Percentiles rank a stretch among this genome's conserved stretches.
These are phyloP conservation scores for Cymbopogon flexuosus DNA, from an alignment of 202 grass and related monocot genomes.

Conservation along the genomic window DNA sequence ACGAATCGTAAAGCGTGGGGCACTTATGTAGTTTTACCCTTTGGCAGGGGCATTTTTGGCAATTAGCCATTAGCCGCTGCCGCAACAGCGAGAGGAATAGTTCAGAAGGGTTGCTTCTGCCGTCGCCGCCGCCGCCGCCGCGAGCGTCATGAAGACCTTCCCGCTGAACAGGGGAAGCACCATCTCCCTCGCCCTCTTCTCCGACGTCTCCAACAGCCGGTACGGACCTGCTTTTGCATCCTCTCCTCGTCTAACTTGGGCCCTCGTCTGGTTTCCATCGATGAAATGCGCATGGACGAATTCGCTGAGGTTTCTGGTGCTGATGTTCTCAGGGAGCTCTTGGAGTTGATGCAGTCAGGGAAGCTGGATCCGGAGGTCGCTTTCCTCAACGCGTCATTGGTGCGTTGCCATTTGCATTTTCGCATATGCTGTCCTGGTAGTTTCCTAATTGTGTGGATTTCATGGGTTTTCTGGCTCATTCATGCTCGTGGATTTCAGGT, in stretches of 20 bases:
- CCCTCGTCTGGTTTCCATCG: neutral
- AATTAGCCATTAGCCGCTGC: too few species aligned
- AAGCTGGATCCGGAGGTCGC: constrained; percentile 79
- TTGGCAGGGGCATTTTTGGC: too few species aligned
- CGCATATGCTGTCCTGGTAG: neutral
- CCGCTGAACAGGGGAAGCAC: constrained; percentile 32
- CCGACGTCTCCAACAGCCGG: constrained; percentile 74
- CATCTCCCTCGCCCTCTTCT: constrained; percentile 58
- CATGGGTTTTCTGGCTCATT: neutral
- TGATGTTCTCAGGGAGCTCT: constrained; percentile 52
- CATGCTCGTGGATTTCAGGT: constrained; percentile 39
- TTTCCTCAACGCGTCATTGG: constrained; percentile 75
- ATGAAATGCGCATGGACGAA: neutral
- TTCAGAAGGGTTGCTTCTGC: neutral
- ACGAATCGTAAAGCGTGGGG: neutral
- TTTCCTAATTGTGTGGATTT: neutral
- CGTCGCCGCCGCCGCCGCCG: too few species aligned
- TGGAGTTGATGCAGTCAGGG: constrained; percentile 76
- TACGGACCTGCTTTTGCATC: neutral
- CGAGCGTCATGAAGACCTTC: constrained; percentile 48
- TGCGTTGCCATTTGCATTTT: constrained; percentile 12
- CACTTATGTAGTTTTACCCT: too few species aligned
- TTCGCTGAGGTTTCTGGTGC: neutral
- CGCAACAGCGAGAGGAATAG: neutral
- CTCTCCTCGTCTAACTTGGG: neutral